A percentile compares a stretch with the other conserved stretches of the same genome.
phyloP scores from a whole-genome alignment of 2,329 filamentous ascomycete species.

The Epichloe coenophiala region DNA sequence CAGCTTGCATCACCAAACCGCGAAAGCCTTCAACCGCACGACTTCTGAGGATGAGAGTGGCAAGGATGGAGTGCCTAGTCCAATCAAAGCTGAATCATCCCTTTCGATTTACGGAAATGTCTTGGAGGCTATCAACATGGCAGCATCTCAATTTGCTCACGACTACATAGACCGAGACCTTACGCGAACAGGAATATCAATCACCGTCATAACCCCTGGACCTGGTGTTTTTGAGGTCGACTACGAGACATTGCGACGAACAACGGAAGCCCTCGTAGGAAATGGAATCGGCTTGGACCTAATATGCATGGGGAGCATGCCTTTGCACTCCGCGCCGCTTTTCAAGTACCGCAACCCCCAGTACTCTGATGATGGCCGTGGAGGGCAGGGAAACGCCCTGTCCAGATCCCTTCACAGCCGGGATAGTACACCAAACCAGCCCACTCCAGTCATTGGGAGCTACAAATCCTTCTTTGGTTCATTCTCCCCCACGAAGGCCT shows the following conservation, averaged over 20 bases:
- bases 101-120: slow-evolving; percentile 83
- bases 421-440: slow-evolving; percentile 45
- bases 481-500: slow-evolving; percentile 38
- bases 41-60: slow-evolving; percentile 23
- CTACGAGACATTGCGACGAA: slow-evolving; percentile 75
- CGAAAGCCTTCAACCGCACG: slow-evolving; percentile 25
- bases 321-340: slow-evolving; percentile 84
- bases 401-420: slow-evolving; percentile 35
- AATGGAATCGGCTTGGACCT: slow-evolving; percentile 95
- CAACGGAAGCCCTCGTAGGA: slow-evolving; percentile 82
- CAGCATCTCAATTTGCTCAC: slow-evolving; percentile 73
- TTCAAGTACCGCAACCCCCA: slow-evolving; percentile 78
- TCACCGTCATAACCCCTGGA: slow-evolving; percentile 86
- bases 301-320: slow-evolving; percentile 85
- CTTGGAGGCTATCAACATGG: slow-evolving; percentile 87
- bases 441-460: slow-evolving; percentile 42
- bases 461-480: slow-evolving; percentile 43
- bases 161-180: slow-evolving; percentile 92
- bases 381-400: slow-evolving; percentile 16
- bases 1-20: slow-evolving; percentile 44
- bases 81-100: slow-evolving; percentile 65
- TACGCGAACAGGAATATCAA: slow-evolving; percentile 81
- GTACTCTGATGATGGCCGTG: slow-evolving; percentile 19
- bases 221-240: slow-evolving; percentile 91
- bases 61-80: slow-evolving; percentile 27